Conservation (phyloP, 2,329 filamentous ascomycete species). For the Fusarium sp. region DNA sequence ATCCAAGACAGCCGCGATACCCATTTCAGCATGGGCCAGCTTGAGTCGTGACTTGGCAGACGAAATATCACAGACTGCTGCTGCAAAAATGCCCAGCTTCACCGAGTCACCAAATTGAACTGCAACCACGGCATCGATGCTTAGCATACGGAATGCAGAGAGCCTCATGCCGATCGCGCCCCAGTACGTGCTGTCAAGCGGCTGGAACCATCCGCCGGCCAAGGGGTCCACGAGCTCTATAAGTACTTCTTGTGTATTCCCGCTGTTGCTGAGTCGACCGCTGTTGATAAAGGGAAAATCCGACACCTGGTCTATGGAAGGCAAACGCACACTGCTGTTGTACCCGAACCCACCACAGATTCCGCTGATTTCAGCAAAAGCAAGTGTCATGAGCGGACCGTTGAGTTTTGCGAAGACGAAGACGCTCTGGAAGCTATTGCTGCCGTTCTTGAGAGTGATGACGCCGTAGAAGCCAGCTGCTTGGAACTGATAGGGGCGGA, state of each 20-base stretch:
- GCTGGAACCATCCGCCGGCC: constrained; percentile 50
- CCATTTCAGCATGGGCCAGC: constrained; percentile 56
- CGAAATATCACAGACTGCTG: constrained; percentile 51
- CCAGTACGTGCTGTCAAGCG: constrained; percentile 53
- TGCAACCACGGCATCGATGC: constrained; percentile 53
- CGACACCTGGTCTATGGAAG: constrained; percentile 40
- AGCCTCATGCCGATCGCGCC: constrained; percentile 55
- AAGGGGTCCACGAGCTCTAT: neutral
- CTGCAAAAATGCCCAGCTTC: constrained; percentile 54
- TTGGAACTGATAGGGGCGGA: constrained; percentile 54
- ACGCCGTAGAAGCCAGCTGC: constrained; percentile 58
- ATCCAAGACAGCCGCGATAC: constrained; percentile 53
- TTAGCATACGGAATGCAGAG: constrained; percentile 56
- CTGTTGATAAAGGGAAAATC: constrained; percentile 40
- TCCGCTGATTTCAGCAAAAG: constrained; percentile 55
- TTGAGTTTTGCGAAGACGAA: constrained; percentile 57
- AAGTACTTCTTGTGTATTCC: neutral
- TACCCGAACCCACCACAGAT: constrained; percentile 58
- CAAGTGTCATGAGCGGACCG: constrained; percentile 56
- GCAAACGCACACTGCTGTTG: constrained; percentile 53
- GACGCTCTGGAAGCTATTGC: constrained; percentile 46
- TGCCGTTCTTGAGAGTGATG: constrained; percentile 19
- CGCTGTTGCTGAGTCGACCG: neutral
- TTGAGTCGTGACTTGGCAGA: constrained; percentile 23
- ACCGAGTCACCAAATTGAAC: constrained; percentile 51